Percentiles rank a stretch among this genome's conserved stretches.
Conservation (phyloP, 2,329 filamentous ascomycete species). For the Alternaria triticina region DNA sequence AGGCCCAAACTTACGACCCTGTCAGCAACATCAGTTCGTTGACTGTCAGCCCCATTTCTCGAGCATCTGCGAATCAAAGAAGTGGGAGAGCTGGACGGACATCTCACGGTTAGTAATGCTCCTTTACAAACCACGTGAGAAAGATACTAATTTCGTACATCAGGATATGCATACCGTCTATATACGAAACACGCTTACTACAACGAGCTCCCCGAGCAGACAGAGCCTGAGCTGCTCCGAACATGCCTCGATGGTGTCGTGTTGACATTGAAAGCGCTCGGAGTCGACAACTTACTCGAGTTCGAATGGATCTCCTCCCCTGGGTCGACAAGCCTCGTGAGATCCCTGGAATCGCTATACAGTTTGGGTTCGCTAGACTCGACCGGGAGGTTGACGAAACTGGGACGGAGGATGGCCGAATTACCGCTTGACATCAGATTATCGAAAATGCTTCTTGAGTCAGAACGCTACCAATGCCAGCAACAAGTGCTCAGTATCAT, state of each 20-base stretch:
- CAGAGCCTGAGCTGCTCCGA: conserved; percentile 92
- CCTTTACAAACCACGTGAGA: too few species aligned
- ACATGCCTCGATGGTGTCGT: too few species aligned
- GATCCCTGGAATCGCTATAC: too few species aligned
- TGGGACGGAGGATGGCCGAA: too few species aligned
- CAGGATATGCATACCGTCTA: conserved; percentile 90
- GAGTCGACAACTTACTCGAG: conserved; percentile 88
- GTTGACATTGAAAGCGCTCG: conserved; percentile 83
- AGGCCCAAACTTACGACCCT: conserved; percentile 61
- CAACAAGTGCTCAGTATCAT: too few species aligned
- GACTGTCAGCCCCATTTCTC: conserved; percentile 59
- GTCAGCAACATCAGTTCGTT: background rate
- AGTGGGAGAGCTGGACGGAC: conserved; percentile 92
- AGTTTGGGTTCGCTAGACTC: fast-evolving
- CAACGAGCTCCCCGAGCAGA: conserved; percentile 90
- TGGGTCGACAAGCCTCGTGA: too few species aligned
- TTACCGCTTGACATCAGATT: too few species aligned
- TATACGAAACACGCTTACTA: conserved; percentile 95
- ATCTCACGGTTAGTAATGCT: too few species aligned
- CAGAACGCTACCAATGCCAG: fast-evolving
- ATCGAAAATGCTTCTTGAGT: too few species aligned
- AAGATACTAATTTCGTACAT: conserved; percentile 54
- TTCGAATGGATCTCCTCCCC: too few species aligned
- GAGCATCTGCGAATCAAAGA: conserved; percentile 90
- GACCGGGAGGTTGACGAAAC: too few species aligned